Base-by-base conservation (phyloP, 805 yeast genomes). In the Lachancea cidri region DNA sequence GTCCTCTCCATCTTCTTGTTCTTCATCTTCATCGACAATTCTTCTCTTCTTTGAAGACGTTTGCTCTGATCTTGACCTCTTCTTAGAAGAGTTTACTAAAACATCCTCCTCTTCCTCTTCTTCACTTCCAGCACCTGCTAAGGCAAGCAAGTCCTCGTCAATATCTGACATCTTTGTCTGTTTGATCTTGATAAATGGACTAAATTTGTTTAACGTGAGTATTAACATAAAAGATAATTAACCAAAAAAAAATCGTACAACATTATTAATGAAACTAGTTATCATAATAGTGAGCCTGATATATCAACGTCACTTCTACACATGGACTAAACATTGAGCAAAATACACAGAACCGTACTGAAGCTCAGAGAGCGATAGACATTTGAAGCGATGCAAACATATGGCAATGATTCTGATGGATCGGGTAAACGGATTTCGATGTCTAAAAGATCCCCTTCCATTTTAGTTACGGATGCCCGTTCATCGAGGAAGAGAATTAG, bases 131-230 rank as follows among this genome's bases (percentile, higher is more conserved):
- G 74, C 80, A 46, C 94, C 98, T 38, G 98, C 98, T 55, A 93
- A 76, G 16, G 96, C 98, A 59, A 91, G 76, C 68, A 93, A 76
- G 75, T 93, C 98, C 62, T 91, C 98, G 61, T 89, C 97, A 58
- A 87, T 77, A 60, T 79, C 95, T 46, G 89, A 81, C 94, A 85
- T 85, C 13, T 33, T 8, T 6, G 14, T 13, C 16, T 17, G 24
- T 11, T 11, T 7, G 25, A 11, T 33, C 7, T 22, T 22, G n/a
- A n/a, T n/a, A n/a, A n/a, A n/a, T n/a, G n/a, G n/a, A n/a, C n/a
- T n/a, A n/a, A n/a, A n/a, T n/a, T n/a, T n/a, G n/a, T n/a, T n/a
- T n/a, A n/a, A n/a, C n/a, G n/a, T n/a, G n/a, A n/a, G n/a, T n/a
- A n/a, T n/a, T n/a, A n/a, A n/a, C n/a, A n/a, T n/a, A n/a, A n/a